These are phyloP conservation scores for Penicillium fimorum DNA, from an alignment of 495 filamentous ascomycete species.

Conservation along the genomic window DNA sequence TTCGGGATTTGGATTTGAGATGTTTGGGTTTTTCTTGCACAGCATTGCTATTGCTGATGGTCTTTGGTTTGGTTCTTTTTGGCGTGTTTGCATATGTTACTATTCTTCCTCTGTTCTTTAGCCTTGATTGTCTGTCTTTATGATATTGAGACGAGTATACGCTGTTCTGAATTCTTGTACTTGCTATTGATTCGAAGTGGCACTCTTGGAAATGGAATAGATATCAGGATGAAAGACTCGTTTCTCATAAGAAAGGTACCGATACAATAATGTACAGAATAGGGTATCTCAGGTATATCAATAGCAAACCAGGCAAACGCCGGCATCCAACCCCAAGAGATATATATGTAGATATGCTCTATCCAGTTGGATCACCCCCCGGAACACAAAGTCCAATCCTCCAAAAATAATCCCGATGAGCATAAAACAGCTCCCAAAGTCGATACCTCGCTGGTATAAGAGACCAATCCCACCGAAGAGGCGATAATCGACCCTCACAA, in stretches of 20 bases:
- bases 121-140: neutral
- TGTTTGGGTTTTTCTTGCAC: neutral
- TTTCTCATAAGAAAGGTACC: too few relatives aligned
- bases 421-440: slow-evolving; percentile 89
- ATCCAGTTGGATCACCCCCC: slow-evolving; percentile 63
- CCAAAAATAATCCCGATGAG: slow-evolving; percentile 97
- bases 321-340: neutral
- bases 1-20: neutral
- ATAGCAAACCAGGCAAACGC: neutral
- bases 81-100: slow-evolving; percentile 3
- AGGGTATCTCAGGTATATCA: neutral
- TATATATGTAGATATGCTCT: neutral
- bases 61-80: neutral
- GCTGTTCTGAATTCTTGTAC: neutral
- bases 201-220: neutral
- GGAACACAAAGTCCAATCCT: slow-evolving; percentile 86
- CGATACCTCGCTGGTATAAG: slow-evolving; percentile 62
- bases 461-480: slow-evolving; percentile 31
- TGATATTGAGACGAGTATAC: neutral
- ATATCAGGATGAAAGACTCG: neutral
- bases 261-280: neutral
- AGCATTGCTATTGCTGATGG: neutral
- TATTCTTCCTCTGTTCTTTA: neutral
- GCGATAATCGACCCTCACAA: slow-evolving; percentile 20
- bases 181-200: neutral